These are phyloP conservation scores for Aspergillus sclerotiicarbonarius DNA, from an alignment of 495 filamentous ascomycete genomes.

Conservation along the genomic window DNA sequence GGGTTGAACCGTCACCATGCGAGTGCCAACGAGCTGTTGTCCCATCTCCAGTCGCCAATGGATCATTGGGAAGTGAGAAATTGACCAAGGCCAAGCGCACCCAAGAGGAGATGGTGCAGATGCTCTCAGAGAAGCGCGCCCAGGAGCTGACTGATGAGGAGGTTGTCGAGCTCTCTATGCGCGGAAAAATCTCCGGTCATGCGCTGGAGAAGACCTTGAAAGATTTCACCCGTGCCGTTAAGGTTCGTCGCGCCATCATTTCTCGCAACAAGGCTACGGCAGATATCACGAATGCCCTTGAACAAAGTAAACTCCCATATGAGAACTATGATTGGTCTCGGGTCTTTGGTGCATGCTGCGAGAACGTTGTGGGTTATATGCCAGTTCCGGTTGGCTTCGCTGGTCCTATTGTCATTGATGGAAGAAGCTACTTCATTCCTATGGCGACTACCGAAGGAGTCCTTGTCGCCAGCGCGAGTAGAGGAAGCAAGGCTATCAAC, in stretches of 20 bases:
- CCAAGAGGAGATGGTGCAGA: not conserved
- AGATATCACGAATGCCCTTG: conserved; percentile 67
- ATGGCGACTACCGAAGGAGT: conserved; percentile 96
- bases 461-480: conserved; percentile 79
- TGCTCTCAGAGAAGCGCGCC: conserved; percentile 4
- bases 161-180: conserved; percentile 61
- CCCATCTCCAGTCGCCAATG: not conserved
- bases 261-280: conserved; percentile 70
- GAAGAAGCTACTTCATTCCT: conserved; percentile 81
- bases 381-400: conserved; percentile 84
- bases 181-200: conserved; percentile 80
- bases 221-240: conserved; percentile 70
- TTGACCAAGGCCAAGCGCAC: not conserved
- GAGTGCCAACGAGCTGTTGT: not conserved
- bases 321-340: conserved; percentile 81
- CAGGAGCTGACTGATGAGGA: conserved; percentile 8
- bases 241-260: conserved; percentile 73
- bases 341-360: conserved; percentile 86
- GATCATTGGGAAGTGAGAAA: not conserved
- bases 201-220: conserved; percentile 60
- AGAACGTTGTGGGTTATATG: conserved; percentile 90
- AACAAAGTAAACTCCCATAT: conserved; percentile 74
- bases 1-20: not conserved
- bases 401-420: conserved; percentile 81
- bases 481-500: conserved; percentile 91